Percentiles rank a stretch among this genome's conserved stretches.
phyloP scores from a whole-genome alignment of 1,139 yeast genomes.

The Nakaseomyces glabratus region DNA sequence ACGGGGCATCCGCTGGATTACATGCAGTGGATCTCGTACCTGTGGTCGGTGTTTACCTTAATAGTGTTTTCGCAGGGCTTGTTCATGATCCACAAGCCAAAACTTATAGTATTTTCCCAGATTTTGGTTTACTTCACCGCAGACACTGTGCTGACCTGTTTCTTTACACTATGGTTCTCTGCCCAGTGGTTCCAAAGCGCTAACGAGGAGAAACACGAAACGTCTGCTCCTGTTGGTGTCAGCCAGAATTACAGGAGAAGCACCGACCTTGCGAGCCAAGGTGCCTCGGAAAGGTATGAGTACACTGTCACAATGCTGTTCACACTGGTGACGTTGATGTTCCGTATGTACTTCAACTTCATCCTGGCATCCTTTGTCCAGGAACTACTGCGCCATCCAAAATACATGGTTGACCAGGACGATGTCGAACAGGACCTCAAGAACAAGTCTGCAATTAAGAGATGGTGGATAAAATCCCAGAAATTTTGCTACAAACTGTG shows the following conservation, averaged over 20 bases:
- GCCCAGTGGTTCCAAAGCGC: conserved; percentile 58
- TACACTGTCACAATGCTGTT: conserved; percentile 54
- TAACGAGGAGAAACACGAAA: conserved; percentile 20
- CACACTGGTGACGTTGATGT: conserved; percentile 44
- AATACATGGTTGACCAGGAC: conserved; percentile 29
- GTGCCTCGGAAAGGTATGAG: conserved; percentile 66
- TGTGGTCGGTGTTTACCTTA: conserved; percentile 52
- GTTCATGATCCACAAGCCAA: conserved; percentile 40
- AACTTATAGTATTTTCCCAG: conserved; percentile 45
- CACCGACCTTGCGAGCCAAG: conserved; percentile 36
- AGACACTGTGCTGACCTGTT: conserved; percentile 59
- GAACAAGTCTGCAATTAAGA: conserved; percentile 24
- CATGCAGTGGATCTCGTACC: conserved; percentile 76
- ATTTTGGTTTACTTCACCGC: conserved; percentile 53
- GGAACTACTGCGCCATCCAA: conserved; percentile 30
- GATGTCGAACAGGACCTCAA: conserved; percentile 33
- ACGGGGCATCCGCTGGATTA: conserved; percentile 83
- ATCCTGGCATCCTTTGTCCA: conserved; percentile 53
- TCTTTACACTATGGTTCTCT: conserved; percentile 68
- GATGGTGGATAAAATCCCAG: conserved; percentile 30
- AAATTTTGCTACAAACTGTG: conserved; percentile 24
- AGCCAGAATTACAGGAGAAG: conserved; percentile 5
- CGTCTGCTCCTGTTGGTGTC: background rate
- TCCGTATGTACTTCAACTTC: conserved; percentile 58
- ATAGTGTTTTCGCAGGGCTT: conserved; percentile 64